Evolutionary conservation across 1,284 basidiomycete species (phyloP).

Genomic region (Austroboletus olivaceoglutinosus): DNA sequence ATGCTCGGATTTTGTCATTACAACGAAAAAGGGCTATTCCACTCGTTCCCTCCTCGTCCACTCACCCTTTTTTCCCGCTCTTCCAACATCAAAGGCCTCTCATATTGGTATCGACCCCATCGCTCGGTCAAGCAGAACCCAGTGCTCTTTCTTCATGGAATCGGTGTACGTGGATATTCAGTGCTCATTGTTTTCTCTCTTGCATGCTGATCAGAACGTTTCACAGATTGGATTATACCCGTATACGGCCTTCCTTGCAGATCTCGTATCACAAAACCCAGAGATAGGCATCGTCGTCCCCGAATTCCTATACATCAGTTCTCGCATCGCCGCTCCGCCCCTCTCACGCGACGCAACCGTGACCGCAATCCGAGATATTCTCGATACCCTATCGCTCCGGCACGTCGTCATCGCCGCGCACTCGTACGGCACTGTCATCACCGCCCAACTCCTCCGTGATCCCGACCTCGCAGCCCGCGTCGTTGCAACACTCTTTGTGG

Average conservation of each 20-base stretch:
- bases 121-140: constrained; percentile 46
- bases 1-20: constrained; percentile 55
- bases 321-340: constrained; percentile 49
- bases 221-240: constrained; percentile 59
- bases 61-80: constrained; percentile 43
- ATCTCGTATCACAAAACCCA: constrained; percentile 40
- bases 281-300: constrained; percentile 56
- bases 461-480: constrained; percentile 35
- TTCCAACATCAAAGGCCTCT: constrained; percentile 41
- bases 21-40: constrained; percentile 37
- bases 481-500: constrained; percentile 48
- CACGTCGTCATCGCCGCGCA: constrained; percentile 51
- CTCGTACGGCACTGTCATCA: constrained; percentile 62
- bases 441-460: constrained; percentile 46
- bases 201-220: not conserved
- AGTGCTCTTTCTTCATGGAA: constrained; percentile 62
- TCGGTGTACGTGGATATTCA: constrained; percentile 64
- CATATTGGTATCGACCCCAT: constrained; percentile 66
- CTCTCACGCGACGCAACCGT: constrained; percentile 20
- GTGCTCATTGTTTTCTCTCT: not conserved
- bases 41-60: constrained; percentile 54
- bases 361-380: constrained; percentile 35
- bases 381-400: constrained; percentile 42
- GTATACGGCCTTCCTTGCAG: constrained; percentile 50
- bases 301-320: constrained; percentile 59